Evolutionary conservation across 1,139 yeast genomes (phyloP).

Genomic region (Kodamaea derodonti): DNA sequence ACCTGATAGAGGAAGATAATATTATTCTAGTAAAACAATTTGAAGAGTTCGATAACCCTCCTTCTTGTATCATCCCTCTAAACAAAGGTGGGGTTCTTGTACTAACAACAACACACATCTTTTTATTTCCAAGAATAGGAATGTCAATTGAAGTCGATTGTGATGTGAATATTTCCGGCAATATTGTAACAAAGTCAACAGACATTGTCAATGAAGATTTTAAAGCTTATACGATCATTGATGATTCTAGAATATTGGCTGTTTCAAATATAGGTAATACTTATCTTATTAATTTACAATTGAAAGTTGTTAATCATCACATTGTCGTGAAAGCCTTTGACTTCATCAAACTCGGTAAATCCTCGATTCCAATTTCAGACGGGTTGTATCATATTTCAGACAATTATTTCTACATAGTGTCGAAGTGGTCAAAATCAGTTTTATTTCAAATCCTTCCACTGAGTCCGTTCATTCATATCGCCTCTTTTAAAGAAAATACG

Average conservation of each 20-base stretch:
- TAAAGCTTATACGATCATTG: conserved; percentile 19
- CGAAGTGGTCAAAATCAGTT: conserved; percentile 31
- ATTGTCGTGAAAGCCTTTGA: conserved; percentile 18
- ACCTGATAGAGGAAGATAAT: conserved; percentile 14
- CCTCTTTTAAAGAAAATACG: conserved; percentile 21
- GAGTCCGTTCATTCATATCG: conserved; percentile 27
- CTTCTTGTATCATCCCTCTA: conserved; percentile 25
- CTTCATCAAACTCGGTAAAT: conserved; percentile 27
- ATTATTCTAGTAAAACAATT: conserved; percentile 20
- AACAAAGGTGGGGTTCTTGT: conserved; percentile 30
- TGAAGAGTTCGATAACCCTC: conserved; percentile 33
- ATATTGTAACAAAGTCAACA: conserved; percentile 11
- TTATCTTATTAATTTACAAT: conserved; percentile 23
- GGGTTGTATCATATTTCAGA: conserved; percentile 27
- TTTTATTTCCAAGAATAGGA: conserved; percentile 28
- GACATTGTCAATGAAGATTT: conserved; percentile 8
- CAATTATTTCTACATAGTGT: conserved; percentile 30
- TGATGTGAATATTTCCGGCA: conserved; percentile 6
- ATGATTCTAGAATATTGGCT: conserved; percentile 24
- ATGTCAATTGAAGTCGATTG: not conserved
- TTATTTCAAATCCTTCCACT: conserved; percentile 26
- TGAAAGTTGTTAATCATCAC: conserved; percentile 3
- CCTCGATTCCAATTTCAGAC: conserved; percentile 23
- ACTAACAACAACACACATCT: conserved; percentile 25
- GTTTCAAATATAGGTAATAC: conserved; percentile 32